These are phyloP conservation scores for Plasmodium cynomolgi DNA, from an alignment of 169 alveolate genomes.

Conservation along the genomic window DNA sequence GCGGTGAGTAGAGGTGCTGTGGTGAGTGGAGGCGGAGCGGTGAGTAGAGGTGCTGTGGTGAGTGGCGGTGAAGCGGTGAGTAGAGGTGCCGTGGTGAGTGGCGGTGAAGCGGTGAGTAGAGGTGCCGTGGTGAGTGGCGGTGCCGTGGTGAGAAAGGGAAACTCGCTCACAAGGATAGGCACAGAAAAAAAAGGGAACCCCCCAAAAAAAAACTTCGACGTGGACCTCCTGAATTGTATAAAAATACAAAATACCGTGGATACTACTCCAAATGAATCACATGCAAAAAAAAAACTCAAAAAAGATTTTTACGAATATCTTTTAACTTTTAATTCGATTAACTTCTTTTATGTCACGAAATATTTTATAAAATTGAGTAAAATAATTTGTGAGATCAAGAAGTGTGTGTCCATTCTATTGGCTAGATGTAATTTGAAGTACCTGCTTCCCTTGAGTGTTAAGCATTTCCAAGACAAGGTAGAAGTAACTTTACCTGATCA, in stretches of 20 bases:
- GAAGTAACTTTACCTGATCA: background rate
- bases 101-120: background rate
- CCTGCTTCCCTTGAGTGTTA: background rate
- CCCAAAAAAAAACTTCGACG: background rate
- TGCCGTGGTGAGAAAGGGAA: background rate
- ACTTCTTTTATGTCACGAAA: conserved; percentile 45
- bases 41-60: background rate
- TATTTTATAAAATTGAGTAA: conserved; percentile 66
- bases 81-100: background rate
- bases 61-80: background rate
- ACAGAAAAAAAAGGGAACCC: background rate
- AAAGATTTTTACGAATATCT: conserved; percentile 19
- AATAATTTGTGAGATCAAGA: conserved; percentile 58
- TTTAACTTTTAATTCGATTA: conserved; percentile 18
- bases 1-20: background rate
- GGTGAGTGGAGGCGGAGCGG: background rate
- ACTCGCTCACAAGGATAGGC: background rate
- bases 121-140: background rate
- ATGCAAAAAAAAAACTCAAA: conserved; percentile 9
- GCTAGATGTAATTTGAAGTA: background rate
- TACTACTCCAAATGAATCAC: background rate
- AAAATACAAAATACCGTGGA: background rate
- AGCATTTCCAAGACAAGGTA: background rate
- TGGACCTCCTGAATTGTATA: conserved; percentile 7
- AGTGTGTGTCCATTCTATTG: conserved; percentile 5